Base-by-base conservation (phyloP, 140 eudicot species). In the Artemisia princeps region DNA sequence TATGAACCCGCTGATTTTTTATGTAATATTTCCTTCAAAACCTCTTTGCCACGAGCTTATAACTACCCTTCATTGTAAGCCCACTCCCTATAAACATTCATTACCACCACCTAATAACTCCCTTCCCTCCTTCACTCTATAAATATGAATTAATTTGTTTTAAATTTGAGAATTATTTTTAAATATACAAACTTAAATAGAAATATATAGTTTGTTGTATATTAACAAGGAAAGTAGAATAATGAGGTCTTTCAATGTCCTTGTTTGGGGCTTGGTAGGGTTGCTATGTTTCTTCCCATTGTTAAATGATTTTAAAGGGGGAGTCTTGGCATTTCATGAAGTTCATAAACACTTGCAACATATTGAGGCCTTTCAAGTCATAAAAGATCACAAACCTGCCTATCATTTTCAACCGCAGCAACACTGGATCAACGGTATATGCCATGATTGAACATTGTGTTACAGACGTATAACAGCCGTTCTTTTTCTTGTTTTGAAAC, bases 401-500 rank as follows among this genome's bases (percentile, higher is more conserved):
- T 84, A 67, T 51, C 95, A 87, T 55, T 87, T 87, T 68, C 94
- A 84, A 70, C 94, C 95, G n/a, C 64, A 64, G 3, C 70, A 63
- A 6, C 67, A 87, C 26, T 87, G 94, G 95, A 84, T 87, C 60
- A 87, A 87, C 68, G 95, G 95, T 84, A 82, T 24, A 82, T 24
- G 74, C 49, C 13, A 62, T 52, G 42, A 6, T 52, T 37, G 9
- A 37, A 6, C 44, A 37, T 37, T 37, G 44, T 37, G 44, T 37
- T 30, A 30, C 40, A 5, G 8, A 30, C 40, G 7, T 30, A 30
- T 30, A 30, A 30, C 40, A 30, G 7, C 1, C 40, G 8, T 30
- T 30, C 37, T 1, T 30, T 30, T 30, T 5, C 40, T 30, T 30
- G 40, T 30, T 30, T 30, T 5, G 8, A 30, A 30, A 30, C 40